Base-by-base conservation (phyloP, 1,284 basidiomycete species). In the Boletus hoseneyae region DNA sequence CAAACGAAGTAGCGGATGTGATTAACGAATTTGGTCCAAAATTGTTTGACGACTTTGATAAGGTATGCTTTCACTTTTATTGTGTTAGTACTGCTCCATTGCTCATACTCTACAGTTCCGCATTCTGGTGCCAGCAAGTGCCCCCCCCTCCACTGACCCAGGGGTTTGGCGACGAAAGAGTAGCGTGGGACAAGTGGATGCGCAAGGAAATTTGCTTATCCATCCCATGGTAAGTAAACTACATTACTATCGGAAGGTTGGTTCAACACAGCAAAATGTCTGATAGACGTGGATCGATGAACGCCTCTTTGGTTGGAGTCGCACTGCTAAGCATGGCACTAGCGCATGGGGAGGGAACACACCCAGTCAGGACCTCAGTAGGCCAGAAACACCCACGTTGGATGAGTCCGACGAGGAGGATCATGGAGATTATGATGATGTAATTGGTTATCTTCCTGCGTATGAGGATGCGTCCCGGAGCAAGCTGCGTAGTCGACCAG, bases 21-120 rank as follows among this genome's bases (percentile, higher is more conserved):
- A 97, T 99, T 63, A 91, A 93, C 66, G 85, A 92, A 65, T 90
- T 92, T 59, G 94, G 93, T 2, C 94, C 94, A 0, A 79, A 87
- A 59, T 61, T 97, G 39, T 97, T 90, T 61, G 87, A 89, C 35
- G 90, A 97, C 68, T 97, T 97, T 64, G 80, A 94, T 58, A 76
- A 86, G 73, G 90, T 88, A 59, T 41, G 76, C 65, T 47, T 38
- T 47, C 48, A 23, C 38, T 18, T 47, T 15, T 47, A 37, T n/a
- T 30, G 36, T 38, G 7, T 13, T 32, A 18, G n/a, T 42, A 10
- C 12, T 9, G 13, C 25, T 30, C 38, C 3, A 12, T 53, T 51
- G 42, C 44, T 57, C 35, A 56, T 53, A 29, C 34, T 32, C 18
- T 23, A 23, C 57, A 93, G 86, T 83, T 82, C 62, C 85, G 92